A percentile compares a stretch with the other conserved stretches of the same genome.
phyloP scores from a whole-genome alignment of 2,329 filamentous ascomycete genomes.

The Colletotrichum sp. region DNA sequence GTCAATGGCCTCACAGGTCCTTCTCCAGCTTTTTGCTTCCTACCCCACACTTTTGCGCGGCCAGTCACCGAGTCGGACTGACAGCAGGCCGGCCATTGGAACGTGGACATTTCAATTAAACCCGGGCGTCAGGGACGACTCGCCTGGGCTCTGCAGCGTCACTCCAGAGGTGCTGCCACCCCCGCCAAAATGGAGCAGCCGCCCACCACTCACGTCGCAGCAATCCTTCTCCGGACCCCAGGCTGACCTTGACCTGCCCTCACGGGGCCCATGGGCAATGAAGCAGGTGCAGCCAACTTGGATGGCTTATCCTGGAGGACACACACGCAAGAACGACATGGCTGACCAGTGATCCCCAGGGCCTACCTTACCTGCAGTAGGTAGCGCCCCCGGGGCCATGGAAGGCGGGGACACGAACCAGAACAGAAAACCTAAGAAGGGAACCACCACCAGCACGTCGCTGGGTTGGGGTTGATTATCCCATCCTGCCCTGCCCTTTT shows the following conservation, averaged over 20 bases:
- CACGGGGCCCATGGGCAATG: background rate
- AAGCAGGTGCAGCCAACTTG: background rate
- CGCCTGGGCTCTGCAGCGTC: background rate
- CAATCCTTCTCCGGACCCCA: constrained; percentile 19
- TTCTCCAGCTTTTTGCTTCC: background rate
- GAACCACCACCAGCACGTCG: background rate
- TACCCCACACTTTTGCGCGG: background rate
- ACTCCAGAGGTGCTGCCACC: background rate
- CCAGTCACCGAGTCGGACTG: background rate
- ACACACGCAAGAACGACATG: background rate
- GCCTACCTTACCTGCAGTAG: background rate
- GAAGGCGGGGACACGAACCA: constrained; percentile 11
- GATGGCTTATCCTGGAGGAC: constrained; percentile 4
- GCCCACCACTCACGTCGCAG: constrained; percentile 10
- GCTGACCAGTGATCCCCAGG: background rate
- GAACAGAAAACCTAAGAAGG: background rate
- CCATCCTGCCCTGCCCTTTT: background rate
- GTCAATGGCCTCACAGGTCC: background rate
- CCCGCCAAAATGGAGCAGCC: constrained; percentile 4
- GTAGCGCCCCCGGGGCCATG: background rate
- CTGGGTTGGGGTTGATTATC: constrained; percentile 9
- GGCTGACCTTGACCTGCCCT: background rate
- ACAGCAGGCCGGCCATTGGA: background rate
- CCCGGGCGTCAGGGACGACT: background rate
- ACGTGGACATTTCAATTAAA: background rate